Conservation (phyloP, 2,329 filamentous ascomycete species). For the Diaporthe humulicola region DNA sequence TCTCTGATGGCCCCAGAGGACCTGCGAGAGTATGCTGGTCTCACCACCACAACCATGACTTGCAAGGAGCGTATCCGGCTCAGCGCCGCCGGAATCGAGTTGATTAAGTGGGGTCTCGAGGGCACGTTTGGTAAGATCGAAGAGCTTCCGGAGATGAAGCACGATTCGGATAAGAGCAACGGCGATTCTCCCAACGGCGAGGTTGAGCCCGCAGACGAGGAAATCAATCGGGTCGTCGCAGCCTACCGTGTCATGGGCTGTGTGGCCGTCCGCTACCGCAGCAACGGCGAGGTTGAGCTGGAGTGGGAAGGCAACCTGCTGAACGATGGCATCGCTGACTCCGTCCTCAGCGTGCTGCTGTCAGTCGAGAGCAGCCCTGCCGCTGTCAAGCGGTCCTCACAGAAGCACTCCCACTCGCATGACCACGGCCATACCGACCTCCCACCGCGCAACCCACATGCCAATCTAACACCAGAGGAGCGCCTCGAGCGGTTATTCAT, state of each 20-base stretch:
- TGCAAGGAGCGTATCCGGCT: conserved; percentile 93
- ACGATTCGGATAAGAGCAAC: conserved; percentile 43
- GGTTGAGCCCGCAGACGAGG: conserved; percentile 67
- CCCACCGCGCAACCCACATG: conserved; percentile 77
- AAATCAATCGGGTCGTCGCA: conserved; percentile 67
- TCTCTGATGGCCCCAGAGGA: conserved; percentile 98
- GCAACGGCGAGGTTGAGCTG: conserved; percentile 84
- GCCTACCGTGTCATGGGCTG: conserved; percentile 89
- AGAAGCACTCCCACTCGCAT: conserved; percentile 55
- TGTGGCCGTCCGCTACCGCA: conserved; percentile 83
- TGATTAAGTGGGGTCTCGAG: conserved; percentile 94
- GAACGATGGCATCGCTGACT: conserved; percentile 98
- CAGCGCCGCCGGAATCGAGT: conserved; percentile 87
- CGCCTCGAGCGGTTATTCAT: conserved; percentile 89
- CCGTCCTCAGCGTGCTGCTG: conserved; percentile 91
- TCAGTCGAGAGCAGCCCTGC: conserved; percentile 95
- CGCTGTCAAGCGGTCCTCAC: conserved; percentile 84
- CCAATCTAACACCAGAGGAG: conserved; percentile 78
- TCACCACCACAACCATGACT: conserved; percentile 93
- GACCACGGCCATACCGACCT: conserved; percentile 57
- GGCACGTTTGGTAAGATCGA: conserved; percentile 93
- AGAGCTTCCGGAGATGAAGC: conserved; percentile 68
- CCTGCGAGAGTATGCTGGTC: conserved; percentile 93
- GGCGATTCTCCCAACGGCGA: conserved; percentile 50
- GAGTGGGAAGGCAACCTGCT: conserved; percentile 99